These are phyloP conservation scores for Tricholoma terreum DNA, from an alignment of 768 basidiomycete species.

Conservation along the genomic window DNA sequence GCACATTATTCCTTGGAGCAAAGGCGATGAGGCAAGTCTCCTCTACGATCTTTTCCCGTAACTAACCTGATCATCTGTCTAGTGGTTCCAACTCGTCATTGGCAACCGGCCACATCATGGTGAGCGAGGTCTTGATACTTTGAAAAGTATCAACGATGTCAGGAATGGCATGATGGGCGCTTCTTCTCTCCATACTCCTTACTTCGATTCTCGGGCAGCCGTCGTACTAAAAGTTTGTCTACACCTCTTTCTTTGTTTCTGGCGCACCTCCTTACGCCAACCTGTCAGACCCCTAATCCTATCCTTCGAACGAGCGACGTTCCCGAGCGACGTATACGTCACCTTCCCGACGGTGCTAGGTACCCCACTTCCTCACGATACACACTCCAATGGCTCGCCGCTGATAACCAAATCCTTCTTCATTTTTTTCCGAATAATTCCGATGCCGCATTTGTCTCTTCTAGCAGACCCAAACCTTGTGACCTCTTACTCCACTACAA, in stretches of 20 bases:
- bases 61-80: background rate
- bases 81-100: slow-evolving; percentile 4
- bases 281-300: slow-evolving; percentile 3
- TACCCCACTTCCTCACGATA: slow-evolving; percentile 6
- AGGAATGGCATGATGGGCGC: background rate
- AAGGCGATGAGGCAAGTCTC: slow-evolving; percentile 5
- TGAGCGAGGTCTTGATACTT: background rate
- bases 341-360: background rate
- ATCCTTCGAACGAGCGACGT: background rate
- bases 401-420: background rate
- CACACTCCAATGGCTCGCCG: slow-evolving; percentile 7
- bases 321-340: background rate
- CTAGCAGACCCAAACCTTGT: background rate
- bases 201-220: background rate
- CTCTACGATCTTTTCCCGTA: background rate
- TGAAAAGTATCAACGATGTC: slow-evolving; percentile 1
- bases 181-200: background rate
- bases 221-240: slow-evolving; percentile 3
- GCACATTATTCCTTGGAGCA: slow-evolving; percentile 7
- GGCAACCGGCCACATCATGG: background rate
- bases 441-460: slow-evolving; percentile 9
- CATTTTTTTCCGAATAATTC: background rate
- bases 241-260: background rate
- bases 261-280: background rate
- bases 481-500: background rate